Evolutionary conservation across 1,284 basidiomycete species (phyloP).

Genomic region (Sporisorium sorghi): DNA sequence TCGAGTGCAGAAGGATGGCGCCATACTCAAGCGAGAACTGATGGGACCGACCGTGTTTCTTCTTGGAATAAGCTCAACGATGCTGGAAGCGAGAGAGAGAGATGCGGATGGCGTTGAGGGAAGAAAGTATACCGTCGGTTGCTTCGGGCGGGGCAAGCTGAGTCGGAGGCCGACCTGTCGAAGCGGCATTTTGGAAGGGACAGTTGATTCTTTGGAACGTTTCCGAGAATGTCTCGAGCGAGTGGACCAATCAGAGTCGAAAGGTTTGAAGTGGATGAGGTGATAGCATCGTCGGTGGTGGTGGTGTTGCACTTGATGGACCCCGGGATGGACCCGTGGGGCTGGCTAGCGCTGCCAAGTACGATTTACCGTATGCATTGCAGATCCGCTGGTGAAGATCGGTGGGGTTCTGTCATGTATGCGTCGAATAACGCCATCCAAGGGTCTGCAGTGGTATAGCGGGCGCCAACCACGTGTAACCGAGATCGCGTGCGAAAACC

Average conservation of each 20-base stretch:
- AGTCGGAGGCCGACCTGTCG: background rate
- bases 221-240: constrained; percentile 5
- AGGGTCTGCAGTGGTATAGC: no score
- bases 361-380: no score
- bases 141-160: constrained; percentile 2
- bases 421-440: constrained; percentile 21
- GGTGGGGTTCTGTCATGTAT: constrained; percentile 1
- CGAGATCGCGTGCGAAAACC: constrained; percentile 20
- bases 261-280: constrained; percentile 17
- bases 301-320: background rate
- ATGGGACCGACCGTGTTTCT: background rate
- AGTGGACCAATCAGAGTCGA: constrained; percentile 16
- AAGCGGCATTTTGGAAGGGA: constrained; percentile 6
- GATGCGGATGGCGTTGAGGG: background rate
- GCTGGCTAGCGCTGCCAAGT: background rate
- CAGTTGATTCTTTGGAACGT: background rate
- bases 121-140: background rate
- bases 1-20: constrained; percentile 4
- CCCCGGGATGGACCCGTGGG: background rate
- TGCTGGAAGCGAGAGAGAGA: constrained; percentile 3
- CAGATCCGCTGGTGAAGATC: background rate
- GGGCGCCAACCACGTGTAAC: background rate
- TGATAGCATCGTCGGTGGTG: constrained; percentile 8
- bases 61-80: background rate
- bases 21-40: constrained; percentile 10